Base-by-base conservation (phyloP, 768 basidiomycete genomes). In the Tylopilus felleus region DNA sequence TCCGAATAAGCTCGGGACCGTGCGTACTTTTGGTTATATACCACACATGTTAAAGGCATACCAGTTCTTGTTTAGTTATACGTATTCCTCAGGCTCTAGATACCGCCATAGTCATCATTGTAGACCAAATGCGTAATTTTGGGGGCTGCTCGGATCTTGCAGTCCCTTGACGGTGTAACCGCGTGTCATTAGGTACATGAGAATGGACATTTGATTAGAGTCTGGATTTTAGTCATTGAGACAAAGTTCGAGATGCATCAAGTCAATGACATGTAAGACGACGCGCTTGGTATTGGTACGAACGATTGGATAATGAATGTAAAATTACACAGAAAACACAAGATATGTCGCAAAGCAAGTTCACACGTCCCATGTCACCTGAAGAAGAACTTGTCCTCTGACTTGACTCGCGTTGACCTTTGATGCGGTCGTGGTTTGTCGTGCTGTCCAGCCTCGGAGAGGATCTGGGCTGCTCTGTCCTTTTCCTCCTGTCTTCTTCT, bases 401-500 rank as follows among this genome's bases (percentile, higher is more conserved):
- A 40, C 49, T 62, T 61, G 62, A 67, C 51, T 51, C 70, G 68
- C 36, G 60, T 63, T 25, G 59, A 48, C 38, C 29, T 36, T 25
- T 49, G 60, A 57, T 31, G 57, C 8, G 58, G 39, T n/a, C 38
- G 57, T 1, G 51, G 47, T 52, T 47, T 47, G 55, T 53, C 53
- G 43, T 58, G n/a, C 43, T 58, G 60, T 47, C 52, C 39, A 40
- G 60, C 38, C 43, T 61, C 63, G 40, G 60, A 51, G 44, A 71
- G 57, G 53, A 73, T 65, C 49, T 76, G 72, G 60, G 76, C 73
- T 33, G 66, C 64, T 49, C 49, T 60, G 55, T 64, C 67, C 53
- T 63, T 70, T 66, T 84, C 80, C 62, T 74, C 76, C 59, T 75
- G 60, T 60, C 72, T 71, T 56, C 60, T 74, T 55, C 71, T 58